Percentiles rank a stretch among this genome's conserved stretches.
Evolutionary conservation across 768 basidiomycete genomes (phyloP).

Genomic region (Panaeolus cyanescens): DNA sequence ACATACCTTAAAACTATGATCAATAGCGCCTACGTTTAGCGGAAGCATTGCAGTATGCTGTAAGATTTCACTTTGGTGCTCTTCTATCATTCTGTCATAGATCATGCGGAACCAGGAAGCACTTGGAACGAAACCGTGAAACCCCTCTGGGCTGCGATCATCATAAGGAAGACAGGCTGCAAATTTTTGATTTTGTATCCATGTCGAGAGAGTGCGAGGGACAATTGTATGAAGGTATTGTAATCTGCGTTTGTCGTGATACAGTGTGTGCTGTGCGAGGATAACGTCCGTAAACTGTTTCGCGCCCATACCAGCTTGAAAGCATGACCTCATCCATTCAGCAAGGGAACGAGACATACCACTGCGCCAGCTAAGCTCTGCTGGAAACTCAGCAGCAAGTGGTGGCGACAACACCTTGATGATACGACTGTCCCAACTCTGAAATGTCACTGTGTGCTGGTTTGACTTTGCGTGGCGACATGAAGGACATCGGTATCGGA

Average conservation of each 20-base stretch:
- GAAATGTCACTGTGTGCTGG: slow-evolving; percentile 18
- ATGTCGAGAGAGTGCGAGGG: not conserved
- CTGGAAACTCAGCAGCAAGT: slow-evolving; percentile 26
- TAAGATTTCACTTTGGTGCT: slow-evolving; percentile 13
- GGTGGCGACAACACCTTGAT: slow-evolving; percentile 16
- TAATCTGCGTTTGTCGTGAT: slow-evolving; percentile 19
- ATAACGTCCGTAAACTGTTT: slow-evolving; percentile 26
- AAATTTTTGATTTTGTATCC: slow-evolving; percentile 8
- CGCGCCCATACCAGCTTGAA: slow-evolving; percentile 26
- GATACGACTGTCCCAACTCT: slow-evolving; percentile 26
- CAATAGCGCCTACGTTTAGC: slow-evolving; percentile 21
- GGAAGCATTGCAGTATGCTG: slow-evolving; percentile 26
- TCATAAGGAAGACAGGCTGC: slow-evolving; percentile 20
- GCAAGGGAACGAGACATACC: slow-evolving; percentile 13
- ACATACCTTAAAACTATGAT: slow-evolving; percentile 22
- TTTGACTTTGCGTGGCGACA: slow-evolving; percentile 12
- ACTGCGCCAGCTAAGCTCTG: slow-evolving; percentile 19
- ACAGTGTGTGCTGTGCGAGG: slow-evolving; percentile 17
- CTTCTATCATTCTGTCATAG: slow-evolving; percentile 24
- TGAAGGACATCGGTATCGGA: slow-evolving; percentile 17
- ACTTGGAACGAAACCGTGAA: slow-evolving; percentile 23
- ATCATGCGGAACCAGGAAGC: slow-evolving; percentile 21
- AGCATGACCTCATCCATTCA: slow-evolving; percentile 20
- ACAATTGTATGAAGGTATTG: slow-evolving; percentile 18
- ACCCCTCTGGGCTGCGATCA: slow-evolving; percentile 11